Evolutionary conservation across 768 basidiomycete species (phyloP).

Genomic region (Stropharia rugosoannulata): DNA sequence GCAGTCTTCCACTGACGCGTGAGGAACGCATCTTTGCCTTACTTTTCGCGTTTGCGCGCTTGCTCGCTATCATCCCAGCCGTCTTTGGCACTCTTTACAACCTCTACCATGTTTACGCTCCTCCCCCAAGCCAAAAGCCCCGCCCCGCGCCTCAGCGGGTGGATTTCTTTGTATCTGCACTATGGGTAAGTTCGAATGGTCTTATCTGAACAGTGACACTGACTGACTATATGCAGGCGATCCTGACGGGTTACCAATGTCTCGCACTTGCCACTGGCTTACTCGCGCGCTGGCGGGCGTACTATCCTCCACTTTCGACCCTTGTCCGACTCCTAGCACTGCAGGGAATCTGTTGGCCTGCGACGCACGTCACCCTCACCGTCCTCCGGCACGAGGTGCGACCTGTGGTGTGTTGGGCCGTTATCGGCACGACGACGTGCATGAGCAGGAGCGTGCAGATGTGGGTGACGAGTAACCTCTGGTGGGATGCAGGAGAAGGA

Average conservation of each 20-base stretch:
- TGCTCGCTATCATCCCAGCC: constrained; percentile 74
- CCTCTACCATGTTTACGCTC: constrained; percentile 52
- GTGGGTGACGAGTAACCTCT: constrained; percentile 94
- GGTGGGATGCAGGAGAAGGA: constrained; percentile 34
- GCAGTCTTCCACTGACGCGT: constrained; percentile 47
- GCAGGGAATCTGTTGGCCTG: constrained; percentile 96
- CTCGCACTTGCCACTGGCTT: constrained; percentile 87
- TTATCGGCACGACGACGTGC: constrained; percentile 87
- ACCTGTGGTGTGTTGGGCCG: constrained; percentile 87
- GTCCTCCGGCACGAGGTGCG: constrained; percentile 68
- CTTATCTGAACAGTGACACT: background rate
- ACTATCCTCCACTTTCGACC: constrained; percentile 86
- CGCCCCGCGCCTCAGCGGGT: constrained; percentile 47
- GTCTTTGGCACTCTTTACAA: constrained; percentile 65
- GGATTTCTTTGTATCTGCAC: constrained; percentile 64
- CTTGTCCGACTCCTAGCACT: constrained; percentile 90
- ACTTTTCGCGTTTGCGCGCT: constrained; percentile 68
- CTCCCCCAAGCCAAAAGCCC: constrained; percentile 9
- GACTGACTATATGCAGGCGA: constrained; percentile 31
- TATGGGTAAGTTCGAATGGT: constrained; percentile 57
- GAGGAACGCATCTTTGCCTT: constrained; percentile 48
- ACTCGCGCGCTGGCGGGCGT: constrained; percentile 84
- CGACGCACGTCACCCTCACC: constrained; percentile 81
- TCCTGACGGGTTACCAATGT: constrained; percentile 89
- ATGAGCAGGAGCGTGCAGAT: constrained; percentile 83